Base-by-base conservation (phyloP, 768 basidiomycete species). In the Amanita subjunquillea region DNA sequence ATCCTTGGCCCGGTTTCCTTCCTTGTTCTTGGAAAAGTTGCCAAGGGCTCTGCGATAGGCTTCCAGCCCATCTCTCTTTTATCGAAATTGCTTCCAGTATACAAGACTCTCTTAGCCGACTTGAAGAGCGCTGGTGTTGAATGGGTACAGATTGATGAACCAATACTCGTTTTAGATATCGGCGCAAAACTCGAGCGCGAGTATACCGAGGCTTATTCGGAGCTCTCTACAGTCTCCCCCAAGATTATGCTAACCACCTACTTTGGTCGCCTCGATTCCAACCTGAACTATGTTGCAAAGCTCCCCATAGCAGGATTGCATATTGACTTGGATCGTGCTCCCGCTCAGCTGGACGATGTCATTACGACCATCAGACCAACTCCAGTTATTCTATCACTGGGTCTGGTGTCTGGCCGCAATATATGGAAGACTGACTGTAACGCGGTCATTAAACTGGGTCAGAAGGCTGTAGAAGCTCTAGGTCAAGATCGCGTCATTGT, bases 351-450 rank as follows among this genome's bases (percentile, higher is more conserved):
- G 57, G 85, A 88, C 47, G 76, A 76, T 43, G 87, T 91, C 57
- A 56, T 95, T 57, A 77, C 75, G 41, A 92, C 91, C 53, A 67
- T 97, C 69, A 96, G 93, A 77, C 65, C 78, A 56, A 94, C 91
- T 58, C 71, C 69, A 63, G 78, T 92, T 57, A 64, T 85, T 57
- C 79, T 99, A 49, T 98, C 96, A 38, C 84, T 98, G 57, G 96
- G 96, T 71, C 68, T 97, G 56, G 89, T 99, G 58, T 98, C 96
- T 42, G 96, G 96, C 51, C 92, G 96, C 66, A 97, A 97, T 79
- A 91, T 99, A 75, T 99, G 96, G 96, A 99, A 98, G 83, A 86
- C 82, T 57, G 94, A 98, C 72, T 85, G 98, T 61, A 73, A 77
- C 57, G 83, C 81, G 51, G 85, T 91, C 54, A 79, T 93, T 71